phyloP scores from a whole-genome alignment of 495 filamentous ascomycete species.

The Penicillium malachiteum region DNA sequence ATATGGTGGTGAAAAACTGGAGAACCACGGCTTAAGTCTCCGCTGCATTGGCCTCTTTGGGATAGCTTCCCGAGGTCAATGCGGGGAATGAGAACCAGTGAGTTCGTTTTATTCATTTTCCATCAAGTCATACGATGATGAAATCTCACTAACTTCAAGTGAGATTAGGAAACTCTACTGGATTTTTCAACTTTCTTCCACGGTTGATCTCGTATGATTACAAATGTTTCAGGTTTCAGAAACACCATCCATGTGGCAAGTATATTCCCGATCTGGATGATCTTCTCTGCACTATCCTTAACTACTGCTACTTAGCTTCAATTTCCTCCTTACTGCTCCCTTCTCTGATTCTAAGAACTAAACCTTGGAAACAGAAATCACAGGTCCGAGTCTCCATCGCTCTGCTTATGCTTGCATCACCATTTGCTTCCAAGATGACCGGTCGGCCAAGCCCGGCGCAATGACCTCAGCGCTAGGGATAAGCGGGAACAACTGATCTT shows the following conservation, averaged over 20 bases:
- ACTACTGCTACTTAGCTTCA: not conserved
- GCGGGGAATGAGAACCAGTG: not conserved
- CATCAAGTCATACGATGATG: too few relatives aligned
- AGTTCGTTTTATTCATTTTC: too few relatives aligned
- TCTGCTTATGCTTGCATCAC: not conserved
- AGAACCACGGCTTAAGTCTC: not conserved
- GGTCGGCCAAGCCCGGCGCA: not conserved
- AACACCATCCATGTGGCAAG: not conserved
- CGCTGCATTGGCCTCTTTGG: conserved; percentile 11
- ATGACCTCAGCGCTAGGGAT: not conserved
- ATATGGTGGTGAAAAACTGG: not conserved
- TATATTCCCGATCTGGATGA: not conserved
- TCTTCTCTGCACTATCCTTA: not conserved
- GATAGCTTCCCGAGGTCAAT: conserved; percentile 4
- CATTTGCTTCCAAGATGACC: not conserved
- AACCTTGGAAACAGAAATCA: too few relatives aligned
- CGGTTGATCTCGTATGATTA: too few relatives aligned
- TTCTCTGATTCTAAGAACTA: too few relatives aligned
- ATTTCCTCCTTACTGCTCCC: too few relatives aligned
- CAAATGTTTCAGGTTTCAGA: too few relatives aligned
- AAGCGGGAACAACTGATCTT: conserved; percentile 22
- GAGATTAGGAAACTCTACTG: too few relatives aligned
- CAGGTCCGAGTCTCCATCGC: too few relatives aligned
- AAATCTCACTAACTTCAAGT: too few relatives aligned
- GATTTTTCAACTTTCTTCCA: too few relatives aligned